Base-by-base conservation (phyloP, 805 yeast species). In the Blastobotrys mokoenaii region DNA sequence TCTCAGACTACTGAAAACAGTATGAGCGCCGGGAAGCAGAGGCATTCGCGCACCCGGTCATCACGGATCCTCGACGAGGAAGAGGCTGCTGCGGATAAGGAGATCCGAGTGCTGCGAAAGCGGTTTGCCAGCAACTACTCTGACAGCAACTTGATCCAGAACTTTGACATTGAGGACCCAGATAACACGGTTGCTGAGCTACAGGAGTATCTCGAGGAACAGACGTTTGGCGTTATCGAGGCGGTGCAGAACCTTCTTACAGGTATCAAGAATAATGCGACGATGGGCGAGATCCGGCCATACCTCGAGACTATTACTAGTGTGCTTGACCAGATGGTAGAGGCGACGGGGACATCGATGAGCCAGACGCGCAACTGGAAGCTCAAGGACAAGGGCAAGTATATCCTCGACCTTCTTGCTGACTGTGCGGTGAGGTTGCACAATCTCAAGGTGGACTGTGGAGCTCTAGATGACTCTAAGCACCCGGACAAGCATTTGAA, bases 391-490 rank as follows among this genome's bases (percentile, higher is more conserved):
- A 95, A 88, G 63, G 96, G 96, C 2, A 73, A 77, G 47, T 90
- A 95, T 83, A 94, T 90, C 50, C 89, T 89, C 40, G 83, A 80
- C 56, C 84, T 86, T 55, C 72, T 90, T 58, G 80, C 79, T 40
- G 96, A 89, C 62, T 89, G 96, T 65, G 77, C 80, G 40, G 78
- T 78, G 54, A 76, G 97, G 59, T 84, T 90, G 94, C 77, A 76
- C 40, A 71, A 74, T 25, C 71, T 90, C 49, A 82, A 89, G 59
- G 70, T 67, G 35, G 65, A 60, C 41, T 47, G 57, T n/a, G 53
- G 50, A 22, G 43, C 53, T 25, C 48, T 57, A n/a, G 69, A 68
- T 36, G 64, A 52, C 20, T 61, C 61, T 22, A 65, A 67, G 15
- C 80, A 74, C 59, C 96, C 96, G 1, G 95, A 87, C 60, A 83